Conservation (phyloP, 2,329 filamentous ascomycete species). For the Aspergillus flavus region DNA sequence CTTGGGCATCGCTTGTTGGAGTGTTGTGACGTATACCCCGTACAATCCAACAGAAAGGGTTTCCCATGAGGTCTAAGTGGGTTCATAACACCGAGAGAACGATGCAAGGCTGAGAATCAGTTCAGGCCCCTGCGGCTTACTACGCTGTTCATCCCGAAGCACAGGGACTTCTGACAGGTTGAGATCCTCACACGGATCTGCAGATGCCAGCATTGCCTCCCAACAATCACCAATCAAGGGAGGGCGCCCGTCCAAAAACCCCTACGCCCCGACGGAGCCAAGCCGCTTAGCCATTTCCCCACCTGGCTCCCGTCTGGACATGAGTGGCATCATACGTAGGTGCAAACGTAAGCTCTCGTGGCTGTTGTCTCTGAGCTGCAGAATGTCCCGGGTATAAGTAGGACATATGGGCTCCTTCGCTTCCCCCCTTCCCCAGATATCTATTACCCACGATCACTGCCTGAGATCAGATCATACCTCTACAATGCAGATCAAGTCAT, state of each 20-base stretch:
- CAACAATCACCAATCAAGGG: background rate
- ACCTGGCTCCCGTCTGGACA: background rate
- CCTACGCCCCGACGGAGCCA: background rate
- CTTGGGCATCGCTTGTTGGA: no score
- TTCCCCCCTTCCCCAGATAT: background rate
- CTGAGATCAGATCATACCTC: background rate
- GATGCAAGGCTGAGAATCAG: background rate
- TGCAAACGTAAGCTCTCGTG: background rate
- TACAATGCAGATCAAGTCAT: background rate
- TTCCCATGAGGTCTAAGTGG: background rate
- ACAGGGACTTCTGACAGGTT: constrained; percentile 1
- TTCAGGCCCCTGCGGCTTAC: background rate
- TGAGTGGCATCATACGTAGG: constrained; percentile 5
- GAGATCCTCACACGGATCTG: background rate
- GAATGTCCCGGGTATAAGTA: background rate
- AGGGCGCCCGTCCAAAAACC: background rate
- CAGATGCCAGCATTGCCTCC: constrained; percentile 1
- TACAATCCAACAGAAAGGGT: background rate
- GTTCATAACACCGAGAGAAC: background rate
- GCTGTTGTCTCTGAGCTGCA: background rate
- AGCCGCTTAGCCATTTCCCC: background rate
- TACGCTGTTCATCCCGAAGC: background rate
- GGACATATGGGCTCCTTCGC: background rate
- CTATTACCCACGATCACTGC: background rate
- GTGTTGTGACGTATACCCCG: background rate